These are phyloP conservation scores for Penicillium brasilianum DNA, from an alignment of 2,329 filamentous ascomycete genomes.

Conservation along the genomic window DNA sequence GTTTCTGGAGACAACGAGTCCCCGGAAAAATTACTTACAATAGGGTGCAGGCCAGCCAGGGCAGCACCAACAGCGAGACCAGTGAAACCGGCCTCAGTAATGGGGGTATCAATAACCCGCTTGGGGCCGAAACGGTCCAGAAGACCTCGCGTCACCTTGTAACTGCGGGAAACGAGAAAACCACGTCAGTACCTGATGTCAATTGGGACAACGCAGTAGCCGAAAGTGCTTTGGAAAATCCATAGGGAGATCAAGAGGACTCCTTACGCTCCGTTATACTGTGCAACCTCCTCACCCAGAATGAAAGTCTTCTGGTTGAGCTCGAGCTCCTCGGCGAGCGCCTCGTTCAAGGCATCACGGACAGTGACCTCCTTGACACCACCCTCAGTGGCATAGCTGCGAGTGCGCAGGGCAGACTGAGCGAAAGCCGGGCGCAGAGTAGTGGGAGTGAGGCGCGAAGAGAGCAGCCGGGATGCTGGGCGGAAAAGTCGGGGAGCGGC, in stretches of 20 bases:
- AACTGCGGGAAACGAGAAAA: conserved; percentile 54
- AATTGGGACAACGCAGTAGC: background rate
- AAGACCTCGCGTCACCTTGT: conserved; percentile 99
- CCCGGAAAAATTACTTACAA: conserved; percentile 65
- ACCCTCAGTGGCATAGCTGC: conserved; percentile 62
- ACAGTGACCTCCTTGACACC: conserved; percentile 93
- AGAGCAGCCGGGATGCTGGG: conserved; percentile 66
- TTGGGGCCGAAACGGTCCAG: conserved; percentile 96
- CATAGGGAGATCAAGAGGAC: conserved; percentile 7
- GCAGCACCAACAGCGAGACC: conserved; percentile 95
- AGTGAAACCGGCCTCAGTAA: conserved; percentile 94
- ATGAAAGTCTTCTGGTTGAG: conserved; percentile 93
- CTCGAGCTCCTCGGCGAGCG: conserved; percentile 96
- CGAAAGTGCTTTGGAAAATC: conserved; percentile 1
- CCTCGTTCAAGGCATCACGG: conserved; percentile 96
- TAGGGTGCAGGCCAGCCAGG: conserved; percentile 88
- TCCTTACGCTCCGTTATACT: conserved; percentile 92
- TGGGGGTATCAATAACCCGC: conserved; percentile 96
- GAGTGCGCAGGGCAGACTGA: conserved; percentile 53
- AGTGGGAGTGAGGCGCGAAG: conserved; percentile 57
- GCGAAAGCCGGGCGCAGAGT: conserved; percentile 59
- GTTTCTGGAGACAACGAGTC: background rate
- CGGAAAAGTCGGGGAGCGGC: conserved; percentile 66
- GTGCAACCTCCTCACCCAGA: conserved; percentile 96
- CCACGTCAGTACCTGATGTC: conserved; percentile 43